Evolutionary conservation across 306 rosid genomes (phyloP).

Genomic region (Cicer bijugum): DNA sequence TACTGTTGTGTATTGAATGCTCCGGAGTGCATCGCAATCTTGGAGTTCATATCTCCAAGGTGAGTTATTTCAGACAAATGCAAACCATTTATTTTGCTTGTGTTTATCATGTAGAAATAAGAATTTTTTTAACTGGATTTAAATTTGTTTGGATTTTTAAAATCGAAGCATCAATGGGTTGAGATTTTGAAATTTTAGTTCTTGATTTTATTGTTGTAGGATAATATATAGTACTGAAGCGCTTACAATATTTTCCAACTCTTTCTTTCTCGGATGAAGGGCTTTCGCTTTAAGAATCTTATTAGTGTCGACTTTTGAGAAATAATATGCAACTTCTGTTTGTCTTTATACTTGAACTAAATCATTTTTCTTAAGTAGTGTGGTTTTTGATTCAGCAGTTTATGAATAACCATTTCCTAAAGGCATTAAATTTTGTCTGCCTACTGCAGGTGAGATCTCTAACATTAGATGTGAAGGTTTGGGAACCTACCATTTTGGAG

Average conservation of each 20-base stretch:
- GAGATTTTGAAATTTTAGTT: conserved; percentile 30
- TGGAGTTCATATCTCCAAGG: conserved; percentile 99
- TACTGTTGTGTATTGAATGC: conserved; percentile 91
- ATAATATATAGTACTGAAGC: conserved; percentile 19
- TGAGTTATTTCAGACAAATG: conserved; percentile 45
- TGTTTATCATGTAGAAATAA: conserved; percentile 4
- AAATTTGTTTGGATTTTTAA: conserved; percentile 25
- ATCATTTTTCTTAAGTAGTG: conserved; percentile 17
- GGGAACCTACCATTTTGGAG: conserved; percentile 89
- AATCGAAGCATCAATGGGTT: conserved; percentile 28
- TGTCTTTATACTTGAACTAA: conserved; percentile 8
- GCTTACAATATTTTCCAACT: conserved; percentile 34
- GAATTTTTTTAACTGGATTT: conserved; percentile 8
- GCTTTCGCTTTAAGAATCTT: conserved; percentile 23
- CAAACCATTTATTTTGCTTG: conserved; percentile 23
- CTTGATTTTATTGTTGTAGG: conserved; percentile 16
- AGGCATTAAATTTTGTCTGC: conserved; percentile 39
- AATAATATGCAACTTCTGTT: conserved; percentile 19
- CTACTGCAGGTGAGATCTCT: conserved; percentile 92
- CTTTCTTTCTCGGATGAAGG: neutral
- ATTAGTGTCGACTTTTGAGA: conserved; percentile 20
- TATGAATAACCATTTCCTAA: conserved; percentile 16
- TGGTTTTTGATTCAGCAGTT: conserved; percentile 22
- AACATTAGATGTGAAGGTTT: conserved; percentile 84
- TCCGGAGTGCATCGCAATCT: conserved; percentile 97